Base-by-base conservation (phyloP, 2,329 filamentous ascomycete species). In the Neocucurbitaria cava region DNA sequence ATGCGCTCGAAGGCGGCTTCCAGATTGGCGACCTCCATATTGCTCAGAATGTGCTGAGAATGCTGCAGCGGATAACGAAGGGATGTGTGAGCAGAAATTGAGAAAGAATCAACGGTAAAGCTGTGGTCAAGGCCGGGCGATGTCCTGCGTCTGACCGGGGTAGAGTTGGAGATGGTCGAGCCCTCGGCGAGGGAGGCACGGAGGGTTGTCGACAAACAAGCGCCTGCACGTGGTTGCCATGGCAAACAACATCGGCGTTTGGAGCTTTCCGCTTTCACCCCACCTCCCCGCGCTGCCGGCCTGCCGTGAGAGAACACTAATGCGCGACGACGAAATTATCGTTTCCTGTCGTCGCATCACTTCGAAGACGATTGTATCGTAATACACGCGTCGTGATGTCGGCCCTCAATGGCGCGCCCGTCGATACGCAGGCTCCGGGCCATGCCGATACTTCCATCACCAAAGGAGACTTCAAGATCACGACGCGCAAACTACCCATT, bases 1-100 rank as follows among this genome's bases (percentile, higher is more conserved):
- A 97, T 86, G 77, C 88, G 89, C 86, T 96, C 92, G 72, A 98
- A 91, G 68, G 91, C 90, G 78, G 90, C 83, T 79, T 97, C 94
- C 42, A 98, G 83, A 46, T 86, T 87, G 66, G 90, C 86, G 54
- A 90, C 85, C 61, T 93, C 86, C 90, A 94, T 85, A 39, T 49
- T 54, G 59, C 54, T 54, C 50, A 58, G 47, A 43, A 46, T 46
- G 48, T 28, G 48, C 7, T 38, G 28, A 28, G 24, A 35, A 49
- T 36, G 31, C 24, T 49, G 38, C 48, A 46, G 23, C 33, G 45
- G 59, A 57, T 56, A 62, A 39, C 50, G 61, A 42, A 18, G 52
- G 43, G 33, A 56, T 49, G 52, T 35, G 49, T n/a, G 49, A 18
- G 49, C 45, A 35, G 33, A 24, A 52, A 24, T 40, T 53, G 60